Conservation (phyloP, 441 rosid species). For the Pelargonium fulgidum region DNA sequence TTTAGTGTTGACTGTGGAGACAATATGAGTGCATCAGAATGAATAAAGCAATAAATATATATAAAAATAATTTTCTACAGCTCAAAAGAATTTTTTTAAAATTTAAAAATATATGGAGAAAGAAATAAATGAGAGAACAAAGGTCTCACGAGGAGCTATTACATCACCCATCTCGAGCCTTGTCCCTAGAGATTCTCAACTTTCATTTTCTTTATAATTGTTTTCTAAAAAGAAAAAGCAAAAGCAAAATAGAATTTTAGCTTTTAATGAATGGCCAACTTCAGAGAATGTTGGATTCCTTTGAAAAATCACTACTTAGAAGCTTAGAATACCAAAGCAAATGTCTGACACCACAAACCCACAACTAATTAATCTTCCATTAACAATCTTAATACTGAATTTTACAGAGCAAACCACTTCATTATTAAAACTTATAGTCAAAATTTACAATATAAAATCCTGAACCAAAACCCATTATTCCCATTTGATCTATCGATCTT, state of each 20-base stretch:
- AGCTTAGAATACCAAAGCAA: background rate
- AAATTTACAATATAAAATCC: no score
- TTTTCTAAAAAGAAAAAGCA: background rate
- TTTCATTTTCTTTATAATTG: slow-evolving; percentile 13
- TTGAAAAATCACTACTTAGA: background rate
- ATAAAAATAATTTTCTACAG: slow-evolving; percentile 15
- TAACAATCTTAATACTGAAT: background rate
- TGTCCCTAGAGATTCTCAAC: slow-evolving; percentile 43
- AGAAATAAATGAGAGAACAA: slow-evolving; percentile 31
- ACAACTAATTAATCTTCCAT: background rate
- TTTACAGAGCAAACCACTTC: background rate
- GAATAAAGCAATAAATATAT: slow-evolving; percentile 17
- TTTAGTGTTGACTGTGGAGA: slow-evolving; percentile 44
- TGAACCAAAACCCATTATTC: no score
- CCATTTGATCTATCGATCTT: no score
- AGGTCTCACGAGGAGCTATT: slow-evolving; percentile 28
- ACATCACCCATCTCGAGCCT: slow-evolving; percentile 34
- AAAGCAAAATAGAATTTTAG: slow-evolving; percentile 18
- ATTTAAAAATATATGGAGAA: background rate
- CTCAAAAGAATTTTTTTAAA: no score
- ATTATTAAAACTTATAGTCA: no score
- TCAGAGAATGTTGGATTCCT: slow-evolving; percentile 43
- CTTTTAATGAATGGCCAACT: slow-evolving; percentile 37
- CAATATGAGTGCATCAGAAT: slow-evolving; percentile 26
- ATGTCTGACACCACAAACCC: background rate